Base-by-base conservation (phyloP, 768 basidiomycete genomes). In the Leucocoprinus leucothites region DNA sequence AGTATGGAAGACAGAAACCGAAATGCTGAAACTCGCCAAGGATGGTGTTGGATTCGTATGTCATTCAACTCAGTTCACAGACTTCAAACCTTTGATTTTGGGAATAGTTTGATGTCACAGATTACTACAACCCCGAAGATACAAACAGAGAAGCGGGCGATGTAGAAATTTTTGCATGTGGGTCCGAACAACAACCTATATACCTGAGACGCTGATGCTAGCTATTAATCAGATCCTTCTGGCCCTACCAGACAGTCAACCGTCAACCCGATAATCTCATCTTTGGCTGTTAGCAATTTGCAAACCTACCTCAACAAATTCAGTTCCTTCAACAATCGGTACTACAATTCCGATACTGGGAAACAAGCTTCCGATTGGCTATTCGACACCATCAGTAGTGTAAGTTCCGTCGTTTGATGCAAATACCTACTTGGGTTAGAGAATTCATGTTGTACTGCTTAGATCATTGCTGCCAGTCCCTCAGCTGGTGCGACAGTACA, bases 301-400 rank as follows among this genome's bases (percentile, higher is more conserved):
- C 62, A 70, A 42, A 45, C 51, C 14, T 64, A 68, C 57, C 67
- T 73, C 45, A 57, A 49, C 13, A 69, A 65, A 50, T 63, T 71
- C 22, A 70, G 70, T 0, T 14, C 60, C 13, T 74, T 71, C 62
- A 65, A 69, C 59, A 72, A 70, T 45, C 68, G 71, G n/a, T 69
- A 73, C 60, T 69, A 70, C 60, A 60, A 41, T 11, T 66, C 71
- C 0, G 18, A 62, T 0, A 59, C 65, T 11, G 73, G 74, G n/a
- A 67, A 58, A 14, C 57, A 59, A 41, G 71, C 73, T 18, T 67
- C 69, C 3, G 58, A 59, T 9, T 74, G 69, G 70, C 67, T 74
- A 21, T 56, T 65, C 8, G 54, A 65, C 46, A 67, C 67, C 8
- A 58, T 69, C 16, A 56, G 55, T 44, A 50, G 45, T 49, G 70